phyloP scores from a whole-genome alignment of 2,329 filamentous ascomycete species.

The Nigrograna mackinnonii region DNA sequence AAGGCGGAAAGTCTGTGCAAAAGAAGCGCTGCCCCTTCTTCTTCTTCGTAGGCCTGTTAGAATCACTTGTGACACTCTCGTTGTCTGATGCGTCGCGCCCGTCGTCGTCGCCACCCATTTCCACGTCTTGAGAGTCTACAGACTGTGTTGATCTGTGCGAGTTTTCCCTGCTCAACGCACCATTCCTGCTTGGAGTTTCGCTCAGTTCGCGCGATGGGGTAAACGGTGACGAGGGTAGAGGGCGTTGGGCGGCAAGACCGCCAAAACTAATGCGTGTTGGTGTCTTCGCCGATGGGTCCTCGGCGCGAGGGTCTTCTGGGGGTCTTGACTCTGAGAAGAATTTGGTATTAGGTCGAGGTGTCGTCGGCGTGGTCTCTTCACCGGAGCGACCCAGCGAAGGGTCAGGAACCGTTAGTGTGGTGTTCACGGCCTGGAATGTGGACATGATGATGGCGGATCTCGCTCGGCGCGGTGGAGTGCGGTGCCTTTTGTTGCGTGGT shows the following conservation, averaged over 20 bases:
- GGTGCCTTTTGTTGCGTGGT: slow-evolving; percentile 14
- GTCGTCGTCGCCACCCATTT: slow-evolving; percentile 76
- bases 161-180: slow-evolving; percentile 55
- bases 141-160: slow-evolving; percentile 66
- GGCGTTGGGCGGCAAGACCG: slow-evolving; percentile 50
- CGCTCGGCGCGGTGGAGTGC: background rate
- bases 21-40: slow-evolving; percentile 97
- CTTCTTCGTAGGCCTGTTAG: slow-evolving; percentile 82
- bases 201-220: slow-evolving; percentile 51
- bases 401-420: slow-evolving; percentile 49
- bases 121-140: slow-evolving; percentile 66
- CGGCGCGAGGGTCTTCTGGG: slow-evolving; percentile 37
- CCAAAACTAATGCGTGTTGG: slow-evolving; percentile 63
- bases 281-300: slow-evolving; percentile 57
- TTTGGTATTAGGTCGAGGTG: slow-evolving; percentile 52
- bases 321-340: slow-evolving; percentile 43
- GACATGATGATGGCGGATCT: slow-evolving; percentile 47
- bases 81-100: slow-evolving; percentile 58
- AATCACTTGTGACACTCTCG: slow-evolving; percentile 56
- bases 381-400: slow-evolving; percentile 48
- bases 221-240: slow-evolving; percentile 48
- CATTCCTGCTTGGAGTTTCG: slow-evolving; percentile 38
- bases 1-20: slow-evolving; percentile 93
- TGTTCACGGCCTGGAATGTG: slow-evolving; percentile 65
- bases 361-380: slow-evolving; percentile 61